Base-by-base conservation (phyloP, 495 filamentous ascomycete genomes). In the Cenococcum geophilum region DNA sequence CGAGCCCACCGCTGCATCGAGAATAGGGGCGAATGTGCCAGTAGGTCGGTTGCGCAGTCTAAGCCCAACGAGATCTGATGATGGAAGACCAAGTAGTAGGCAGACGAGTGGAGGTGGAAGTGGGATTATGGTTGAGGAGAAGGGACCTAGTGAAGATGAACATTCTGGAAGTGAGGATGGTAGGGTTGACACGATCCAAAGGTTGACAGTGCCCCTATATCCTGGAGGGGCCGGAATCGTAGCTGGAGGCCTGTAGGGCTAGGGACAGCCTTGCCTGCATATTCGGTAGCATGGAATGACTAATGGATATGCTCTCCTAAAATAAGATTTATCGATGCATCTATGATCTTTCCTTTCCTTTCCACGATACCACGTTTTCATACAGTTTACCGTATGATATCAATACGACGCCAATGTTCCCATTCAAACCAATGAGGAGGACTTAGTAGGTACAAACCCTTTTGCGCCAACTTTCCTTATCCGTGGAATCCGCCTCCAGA, bases 91-190 rank as follows among this genome's bases (percentile, higher is more conserved):
- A 32, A 32, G 27, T 6, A 56, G 55, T 9, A 59, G 59, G 43
- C 23, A 54, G 50, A 53, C 60, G 36, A 62, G 45, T 62, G 60
- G 40, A 25, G 54, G 45, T 32, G 59, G 55, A 52, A 65, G 34
- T 50, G 70, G 74, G 25, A 70, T 81, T 50, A 74, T 81, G 72
- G 72, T 80, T 0, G 79, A 80, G 60, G 79, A 81, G 70, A 73
- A 75, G 56, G 68, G 65, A 35, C 21, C 57, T 1, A 67, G 66
- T 42, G 65, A 68, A 58, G 60, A 64, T 40, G 70, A 71, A 36
- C 4, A 59, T 48, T 57, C 65, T 63, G 53, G 55, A 16, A 40
- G 55, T n/a, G 40, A 49, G 23, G 20, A 49, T 21, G 25, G 23
- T 47, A 22, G 55, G 59, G 45, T 23, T 36, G 27, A 16, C 0